These are phyloP conservation scores for Pseudozyma tsukubaensis DNA, from an alignment of 1,284 basidiomycete species.

Conservation along the genomic window DNA sequence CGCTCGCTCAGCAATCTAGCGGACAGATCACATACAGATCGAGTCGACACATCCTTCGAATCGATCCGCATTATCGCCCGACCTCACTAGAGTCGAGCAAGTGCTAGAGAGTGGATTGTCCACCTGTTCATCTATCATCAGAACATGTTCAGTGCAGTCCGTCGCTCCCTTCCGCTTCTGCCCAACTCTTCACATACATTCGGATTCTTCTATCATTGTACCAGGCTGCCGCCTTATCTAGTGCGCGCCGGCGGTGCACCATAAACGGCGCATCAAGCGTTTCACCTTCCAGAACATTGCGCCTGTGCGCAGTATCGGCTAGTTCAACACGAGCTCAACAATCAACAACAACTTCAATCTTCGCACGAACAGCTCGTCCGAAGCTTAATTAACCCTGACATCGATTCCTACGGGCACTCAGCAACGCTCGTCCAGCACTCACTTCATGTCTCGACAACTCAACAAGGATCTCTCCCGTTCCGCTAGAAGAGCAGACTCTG, in stretches of 20 bases:
- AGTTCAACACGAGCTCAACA: slow-evolving; percentile 7
- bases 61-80: slow-evolving; percentile 11
- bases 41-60: not conserved
- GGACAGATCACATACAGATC: too few species aligned
- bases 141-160: slow-evolving; percentile 53
- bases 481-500: slow-evolving; percentile 34
- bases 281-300: not conserved
- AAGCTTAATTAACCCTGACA: too few species aligned
- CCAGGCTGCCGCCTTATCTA: slow-evolving; percentile 19
- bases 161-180: slow-evolving; percentile 51
- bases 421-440: slow-evolving; percentile 21
- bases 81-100: slow-evolving; percentile 25
- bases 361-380: not conserved
- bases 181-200: slow-evolving; percentile 54
- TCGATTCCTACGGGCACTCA: slow-evolving; percentile 13
- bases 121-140: slow-evolving; percentile 31
- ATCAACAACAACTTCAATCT: not conserved
- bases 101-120: slow-evolving; percentile 36
- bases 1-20: not conserved
- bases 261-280: slow-evolving; percentile 22
- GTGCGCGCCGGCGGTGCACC: slow-evolving; percentile 27
- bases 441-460: slow-evolving; percentile 52
- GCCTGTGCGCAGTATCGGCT: slow-evolving; percentile 13
- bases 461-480: slow-evolving; percentile 38
- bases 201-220: slow-evolving; percentile 53